Conservation (phyloP, 2,329 filamentous ascomycete species). For the Fusarium mangiferae region DNA sequence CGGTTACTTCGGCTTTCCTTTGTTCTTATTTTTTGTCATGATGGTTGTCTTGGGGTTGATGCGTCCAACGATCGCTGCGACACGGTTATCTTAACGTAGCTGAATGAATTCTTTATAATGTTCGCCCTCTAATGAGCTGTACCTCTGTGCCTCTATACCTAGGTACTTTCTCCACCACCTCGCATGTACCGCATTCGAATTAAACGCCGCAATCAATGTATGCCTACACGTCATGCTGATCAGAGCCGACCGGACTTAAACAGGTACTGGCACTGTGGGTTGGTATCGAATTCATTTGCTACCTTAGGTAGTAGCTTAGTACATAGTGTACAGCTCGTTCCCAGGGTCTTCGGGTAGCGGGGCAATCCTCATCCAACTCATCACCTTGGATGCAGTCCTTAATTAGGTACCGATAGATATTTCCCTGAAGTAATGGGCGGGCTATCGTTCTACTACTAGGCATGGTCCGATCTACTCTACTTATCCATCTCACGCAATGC, state of each 20-base stretch:
- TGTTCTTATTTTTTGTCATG: slow-evolving; percentile 53
- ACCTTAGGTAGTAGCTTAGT: background rate
- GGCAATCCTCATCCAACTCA: background rate
- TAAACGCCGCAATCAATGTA: slow-evolving; percentile 15
- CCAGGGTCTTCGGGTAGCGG: slow-evolving; percentile 27
- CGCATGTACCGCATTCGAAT: background rate
- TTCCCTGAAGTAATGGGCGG: background rate
- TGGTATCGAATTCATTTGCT: background rate
- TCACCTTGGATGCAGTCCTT: slow-evolving; percentile 13
- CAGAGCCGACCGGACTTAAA: background rate
- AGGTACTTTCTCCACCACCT: background rate
- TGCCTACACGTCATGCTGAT: slow-evolving; percentile 31
- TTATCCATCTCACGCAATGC: background rate
- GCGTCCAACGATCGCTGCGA: slow-evolving; percentile 52
- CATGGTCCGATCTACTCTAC: background rate
- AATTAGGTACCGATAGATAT: background rate
- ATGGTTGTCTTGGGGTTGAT: slow-evolving; percentile 50
- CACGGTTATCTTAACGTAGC: slow-evolving; percentile 51
- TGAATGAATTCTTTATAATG: slow-evolving; percentile 53
- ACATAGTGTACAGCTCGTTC: slow-evolving; percentile 13
- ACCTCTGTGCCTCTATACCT: background rate
- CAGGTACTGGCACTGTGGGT: background rate
- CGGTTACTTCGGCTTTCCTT: slow-evolving; percentile 54
- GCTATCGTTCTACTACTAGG: background rate
- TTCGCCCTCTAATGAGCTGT: slow-evolving; percentile 26